These are phyloP conservation scores for Fusarium sp. DNA, from an alignment of 2,329 filamentous ascomycete species.

Conservation along the genomic window DNA sequence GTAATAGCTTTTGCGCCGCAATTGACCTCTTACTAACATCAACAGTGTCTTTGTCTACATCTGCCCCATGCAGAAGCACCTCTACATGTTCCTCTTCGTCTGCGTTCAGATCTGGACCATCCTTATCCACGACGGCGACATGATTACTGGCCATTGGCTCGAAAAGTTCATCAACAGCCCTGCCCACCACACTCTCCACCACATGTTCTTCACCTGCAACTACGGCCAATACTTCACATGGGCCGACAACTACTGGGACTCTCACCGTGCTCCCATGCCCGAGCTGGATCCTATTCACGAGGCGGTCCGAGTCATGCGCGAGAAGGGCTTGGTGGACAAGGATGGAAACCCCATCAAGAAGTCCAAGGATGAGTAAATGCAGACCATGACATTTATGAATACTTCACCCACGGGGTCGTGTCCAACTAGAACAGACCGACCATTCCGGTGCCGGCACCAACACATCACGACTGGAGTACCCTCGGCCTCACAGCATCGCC, in stretches of 20 bases:
- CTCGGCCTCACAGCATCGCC: slow-evolving; percentile 7
- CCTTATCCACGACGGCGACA: slow-evolving; percentile 60
- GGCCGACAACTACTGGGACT: slow-evolving; percentile 57
- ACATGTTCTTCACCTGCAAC: slow-evolving; percentile 61
- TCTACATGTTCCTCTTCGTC: slow-evolving; percentile 56
- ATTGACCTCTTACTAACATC: slow-evolving; percentile 1
- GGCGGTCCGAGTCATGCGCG: slow-evolving; percentile 55
- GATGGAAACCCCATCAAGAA: slow-evolving; percentile 52
- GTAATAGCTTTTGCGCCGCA: slow-evolving; percentile 8
- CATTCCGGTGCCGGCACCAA: slow-evolving; percentile 34
- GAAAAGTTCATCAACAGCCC: slow-evolving; percentile 60
- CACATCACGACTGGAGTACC: slow-evolving; percentile 15
- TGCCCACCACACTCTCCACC: slow-evolving; percentile 59
- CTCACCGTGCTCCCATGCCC: slow-evolving; percentile 55
- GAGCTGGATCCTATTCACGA: slow-evolving; percentile 57
- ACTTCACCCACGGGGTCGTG: not conserved
- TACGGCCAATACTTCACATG: slow-evolving; percentile 61
- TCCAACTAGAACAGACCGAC: slow-evolving; percentile 13
- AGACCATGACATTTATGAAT: not conserved
- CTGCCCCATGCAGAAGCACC: slow-evolving; percentile 57
- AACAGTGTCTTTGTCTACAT: slow-evolving; percentile 54
- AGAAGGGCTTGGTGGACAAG: slow-evolving; percentile 56
- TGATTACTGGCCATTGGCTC: slow-evolving; percentile 58
- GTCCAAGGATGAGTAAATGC: slow-evolving; percentile 42
- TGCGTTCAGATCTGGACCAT: slow-evolving; percentile 60